A percentile compares a stretch with the other conserved stretches of the same genome.
Conservation (phyloP, 345 rosid genomes). For the Aegle marmelos region DNA sequence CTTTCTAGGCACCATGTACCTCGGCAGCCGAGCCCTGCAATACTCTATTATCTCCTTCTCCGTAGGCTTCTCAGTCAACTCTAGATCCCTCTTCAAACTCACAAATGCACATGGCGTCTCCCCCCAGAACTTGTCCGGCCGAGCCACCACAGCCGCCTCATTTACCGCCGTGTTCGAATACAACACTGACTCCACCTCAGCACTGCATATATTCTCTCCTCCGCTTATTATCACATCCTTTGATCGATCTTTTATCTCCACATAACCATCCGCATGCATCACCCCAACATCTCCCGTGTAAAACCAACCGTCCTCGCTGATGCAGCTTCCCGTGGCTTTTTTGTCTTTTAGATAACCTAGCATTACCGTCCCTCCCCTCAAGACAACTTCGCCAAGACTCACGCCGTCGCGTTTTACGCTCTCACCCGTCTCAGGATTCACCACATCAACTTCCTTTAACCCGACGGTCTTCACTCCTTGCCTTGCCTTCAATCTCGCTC, state of each 20-base stretch:
- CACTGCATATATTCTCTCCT: slow-evolving; percentile 34
- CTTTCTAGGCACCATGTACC: slow-evolving; percentile 34
- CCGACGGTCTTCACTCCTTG: slow-evolving; percentile 29
- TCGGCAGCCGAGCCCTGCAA: slow-evolving; percentile 27
- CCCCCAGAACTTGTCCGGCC: slow-evolving; percentile 34
- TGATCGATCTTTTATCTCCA: slow-evolving; percentile 35
- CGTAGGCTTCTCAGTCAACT: not conserved
- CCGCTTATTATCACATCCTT: slow-evolving; percentile 38
- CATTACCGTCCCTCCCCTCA: slow-evolving; percentile 29
- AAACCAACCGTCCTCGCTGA: slow-evolving; percentile 26
- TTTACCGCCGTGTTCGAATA: slow-evolving; percentile 25
- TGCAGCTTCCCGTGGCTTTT: slow-evolving; percentile 22
- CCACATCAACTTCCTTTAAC: slow-evolving; percentile 28
- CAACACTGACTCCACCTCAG: slow-evolving; percentile 33
- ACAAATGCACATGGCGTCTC: slow-evolving; percentile 42
- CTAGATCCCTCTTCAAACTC: slow-evolving; percentile 21
- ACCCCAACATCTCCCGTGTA: slow-evolving; percentile 34
- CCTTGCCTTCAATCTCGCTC: slow-evolving; percentile 27
- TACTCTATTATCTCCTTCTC: slow-evolving; percentile 23
- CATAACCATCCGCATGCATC: slow-evolving; percentile 31
- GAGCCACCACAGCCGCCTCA: slow-evolving; percentile 37
- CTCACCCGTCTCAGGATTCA: slow-evolving; percentile 18
- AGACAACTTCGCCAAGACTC: slow-evolving; percentile 28
- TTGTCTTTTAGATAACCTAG: slow-evolving; percentile 32
- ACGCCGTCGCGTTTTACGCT: slow-evolving; percentile 31